A percentile compares a stretch with the other conserved stretches of the same genome.
Evolutionary conservation across 805 yeast genomes (phyloP).

Genomic region (Candida suzukii): DNA sequence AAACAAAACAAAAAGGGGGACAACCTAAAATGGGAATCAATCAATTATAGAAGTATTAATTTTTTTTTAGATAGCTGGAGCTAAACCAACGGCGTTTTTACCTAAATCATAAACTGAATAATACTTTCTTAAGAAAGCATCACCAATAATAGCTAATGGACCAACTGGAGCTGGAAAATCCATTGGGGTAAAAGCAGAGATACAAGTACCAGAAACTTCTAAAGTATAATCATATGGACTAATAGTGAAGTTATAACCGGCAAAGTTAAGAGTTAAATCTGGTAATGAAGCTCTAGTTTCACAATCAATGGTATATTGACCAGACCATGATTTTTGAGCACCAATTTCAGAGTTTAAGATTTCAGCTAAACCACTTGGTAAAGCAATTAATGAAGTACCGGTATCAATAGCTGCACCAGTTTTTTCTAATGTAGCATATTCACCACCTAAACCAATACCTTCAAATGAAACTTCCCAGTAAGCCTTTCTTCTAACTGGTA

Average conservation of each 20-base stretch:
- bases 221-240: constrained; percentile 86
- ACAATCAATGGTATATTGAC: constrained; percentile 94
- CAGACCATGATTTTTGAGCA: constrained; percentile 95
- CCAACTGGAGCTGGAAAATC: constrained; percentile 97
- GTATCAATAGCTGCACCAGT: constrained; percentile 98
- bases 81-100: constrained; percentile 91
- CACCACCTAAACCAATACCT: constrained; percentile 87
- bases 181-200: constrained; percentile 94
- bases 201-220: constrained; percentile 92
- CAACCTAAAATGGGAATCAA: too few species aligned
- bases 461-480: constrained; percentile 98
- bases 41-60: too few species aligned
- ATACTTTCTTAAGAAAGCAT: constrained; percentile 91
- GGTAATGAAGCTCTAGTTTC: constrained; percentile 77
- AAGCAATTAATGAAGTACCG: constrained; percentile 92
- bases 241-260: constrained; percentile 88
- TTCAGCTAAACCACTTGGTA: constrained; percentile 95
- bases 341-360: constrained; percentile 93
- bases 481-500: constrained; percentile 98
- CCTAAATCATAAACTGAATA: constrained; percentile 92
- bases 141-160: constrained; percentile 94
- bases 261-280: constrained; percentile 83
- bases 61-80: constrained; percentile 48
- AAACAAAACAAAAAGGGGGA: neutral
- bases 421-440: constrained; percentile 71